Percentiles rank a stretch among this genome's conserved stretches.
Evolutionary conservation across 2,329 filamentous ascomycete genomes (phyloP).

Genomic region (Shiraia sp.): DNA sequence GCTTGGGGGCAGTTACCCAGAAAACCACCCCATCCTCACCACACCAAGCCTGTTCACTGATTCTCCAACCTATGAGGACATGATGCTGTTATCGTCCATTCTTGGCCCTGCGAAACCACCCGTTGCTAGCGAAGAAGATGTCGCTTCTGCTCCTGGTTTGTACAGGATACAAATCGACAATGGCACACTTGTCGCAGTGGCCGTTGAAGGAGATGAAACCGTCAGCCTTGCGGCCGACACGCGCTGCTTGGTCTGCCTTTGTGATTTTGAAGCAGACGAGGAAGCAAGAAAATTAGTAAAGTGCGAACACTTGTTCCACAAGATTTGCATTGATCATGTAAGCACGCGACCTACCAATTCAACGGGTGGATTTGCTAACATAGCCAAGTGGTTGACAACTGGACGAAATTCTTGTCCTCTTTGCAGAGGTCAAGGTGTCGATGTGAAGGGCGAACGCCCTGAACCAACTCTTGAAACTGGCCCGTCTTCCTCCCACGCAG

Average conservation of each 20-base stretch:
- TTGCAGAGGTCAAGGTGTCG: conserved; percentile 62
- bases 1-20: conserved; percentile 69
- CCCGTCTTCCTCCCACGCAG: conserved; percentile 9
- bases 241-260: conserved; percentile 68
- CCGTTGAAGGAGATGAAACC: conserved; percentile 43
- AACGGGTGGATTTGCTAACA: conserved; percentile 11
- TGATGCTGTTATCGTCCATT: conserved; percentile 69
- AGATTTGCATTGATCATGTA: conserved; percentile 71
- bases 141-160: conserved; percentile 64
- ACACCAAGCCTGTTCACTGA: conserved; percentile 72
- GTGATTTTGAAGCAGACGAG: conserved; percentile 66
- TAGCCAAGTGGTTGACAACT: conserved; percentile 66
- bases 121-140: conserved; percentile 67
- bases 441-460: conserved; percentile 47
- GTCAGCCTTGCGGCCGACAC: conserved; percentile 46
- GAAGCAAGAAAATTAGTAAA: conserved; percentile 64
- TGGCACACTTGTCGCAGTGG: conserved; percentile 52
- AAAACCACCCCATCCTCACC: conserved; percentile 71
- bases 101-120: conserved; percentile 70
- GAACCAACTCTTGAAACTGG: conserved; percentile 15
- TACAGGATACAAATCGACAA: conserved; percentile 54
- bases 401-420: conserved; percentile 67
- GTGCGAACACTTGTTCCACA: conserved; percentile 69
- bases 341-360: conserved; percentile 19
- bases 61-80: conserved; percentile 72